Evolutionary conservation across 768 basidiomycete genomes (phyloP), one percentile per base, ranked within the genome.

Genomic region (Chalciporus piperatus): DNA sequence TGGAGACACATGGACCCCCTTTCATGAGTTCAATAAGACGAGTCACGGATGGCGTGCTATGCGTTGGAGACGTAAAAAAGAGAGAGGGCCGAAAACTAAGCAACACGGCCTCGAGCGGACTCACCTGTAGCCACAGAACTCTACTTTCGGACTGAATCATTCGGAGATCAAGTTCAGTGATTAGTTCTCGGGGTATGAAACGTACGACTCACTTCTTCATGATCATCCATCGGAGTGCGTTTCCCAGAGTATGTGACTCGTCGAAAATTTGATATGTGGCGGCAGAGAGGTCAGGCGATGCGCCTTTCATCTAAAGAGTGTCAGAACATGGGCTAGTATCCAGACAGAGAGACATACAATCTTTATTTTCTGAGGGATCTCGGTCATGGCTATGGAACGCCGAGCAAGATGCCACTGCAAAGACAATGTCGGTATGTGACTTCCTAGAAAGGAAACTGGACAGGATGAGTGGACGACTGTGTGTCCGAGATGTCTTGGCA

Each of bases 101-200:
- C 19, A 45, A 35, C n/a, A n/a, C 1, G 28, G 33, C 44, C 23
- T 19, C 11, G 33, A 45, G 30, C 3, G 19, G 63, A 60, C 76
- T 70, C 54, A 89, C 92, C 89, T 93, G 77, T 98, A 98, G 27
- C 97, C 97, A 66, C 97, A 98, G 66, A 98, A 98, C 71, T 97
- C 93, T 35, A 98, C 96, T 60, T 92, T 93, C 6, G 96, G 92
- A 66, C 96, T 98, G 62, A 27, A 51, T 46, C 41, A 39, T 33
- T 37, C 19, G 9, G 44, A 43, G 35, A 37, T 37, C 16, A 8
- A 37, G 35, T 7, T 37, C 6, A 37, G 6, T 37, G 35, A 3
- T 14, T 37, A 7, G 35, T 37, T 37, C 8, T 14, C 27, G 3
- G 14, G 8, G 48, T 43, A 44, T 54, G 16, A 37, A 37, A 37